Conservation (phyloP, 2,329 filamentous ascomycete genomes). For the Xylariaceae sp. region DNA sequence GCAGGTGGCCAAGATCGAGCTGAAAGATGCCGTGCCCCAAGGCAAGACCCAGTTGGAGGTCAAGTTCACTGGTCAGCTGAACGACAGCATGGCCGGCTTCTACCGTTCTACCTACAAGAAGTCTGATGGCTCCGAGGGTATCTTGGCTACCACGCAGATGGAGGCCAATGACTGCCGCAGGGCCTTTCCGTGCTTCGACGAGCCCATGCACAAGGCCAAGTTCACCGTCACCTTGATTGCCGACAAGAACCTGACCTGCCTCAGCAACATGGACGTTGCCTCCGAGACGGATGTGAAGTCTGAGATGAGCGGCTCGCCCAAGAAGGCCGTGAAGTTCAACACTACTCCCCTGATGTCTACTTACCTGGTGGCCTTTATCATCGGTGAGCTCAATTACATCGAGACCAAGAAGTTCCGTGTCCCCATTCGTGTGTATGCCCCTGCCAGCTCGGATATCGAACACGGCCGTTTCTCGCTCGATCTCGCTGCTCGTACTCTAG, state of each 20-base stretch:
- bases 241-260: conserved; percentile 80
- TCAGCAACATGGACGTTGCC: conserved; percentile 95
- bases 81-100: conserved; percentile 95
- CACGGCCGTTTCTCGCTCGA: conserved; percentile 87
- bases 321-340: conserved; percentile 87
- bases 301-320: conserved; percentile 52
- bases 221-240: conserved; percentile 89
- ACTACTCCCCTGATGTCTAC: conserved; percentile 92
- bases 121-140: conserved; percentile 67
- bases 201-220: conserved; percentile 85
- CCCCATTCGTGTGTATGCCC: conserved; percentile 89
- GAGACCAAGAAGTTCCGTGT: conserved; percentile 88
- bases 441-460: conserved; percentile 81
- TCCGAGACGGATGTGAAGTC: conserved; percentile 68
- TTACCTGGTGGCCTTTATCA: conserved; percentile 87
- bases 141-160: conserved; percentile 90
- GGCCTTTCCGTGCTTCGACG: conserved; percentile 94
- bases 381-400: conserved; percentile 89
- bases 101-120: conserved; percentile 92
- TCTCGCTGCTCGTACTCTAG: conserved; percentile 79
- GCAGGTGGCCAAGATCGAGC: conserved; percentile 75
- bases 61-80: conserved; percentile 69
- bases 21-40: conserved; percentile 64
- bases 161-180: conserved; percentile 89
- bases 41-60: conserved; percentile 73